phyloP scores from a whole-genome alignment of 169 alveolate species.

The Blepharisma undulans region DNA sequence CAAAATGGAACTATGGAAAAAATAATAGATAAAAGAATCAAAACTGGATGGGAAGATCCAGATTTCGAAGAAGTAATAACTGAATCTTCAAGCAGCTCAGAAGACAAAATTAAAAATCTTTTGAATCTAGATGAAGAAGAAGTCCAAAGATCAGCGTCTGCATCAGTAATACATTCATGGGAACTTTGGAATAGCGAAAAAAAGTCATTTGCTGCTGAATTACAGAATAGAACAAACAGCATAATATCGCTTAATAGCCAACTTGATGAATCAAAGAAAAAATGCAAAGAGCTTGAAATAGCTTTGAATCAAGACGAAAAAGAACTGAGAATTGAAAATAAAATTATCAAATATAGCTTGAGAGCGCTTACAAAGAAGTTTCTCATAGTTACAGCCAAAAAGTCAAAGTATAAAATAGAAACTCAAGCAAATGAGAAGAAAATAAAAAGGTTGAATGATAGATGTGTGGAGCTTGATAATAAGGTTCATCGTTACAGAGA shows the following conservation, averaged over 20 bases:
- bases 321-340: neutral
- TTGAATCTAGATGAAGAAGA: neutral
- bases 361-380: neutral
- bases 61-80: neutral
- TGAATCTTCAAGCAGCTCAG: neutral
- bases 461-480: neutral
- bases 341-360: neutral
- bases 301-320: neutral
- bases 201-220: neutral
- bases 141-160: neutral
- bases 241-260: neutral
- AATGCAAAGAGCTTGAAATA: neutral
- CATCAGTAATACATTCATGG: neutral
- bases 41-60: neutral
- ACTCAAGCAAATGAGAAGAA: neutral
- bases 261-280: neutral
- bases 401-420: neutral
- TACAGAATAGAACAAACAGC: neutral
- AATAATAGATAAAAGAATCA: neutral
- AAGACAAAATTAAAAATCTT: neutral
- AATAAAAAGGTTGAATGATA: neutral
- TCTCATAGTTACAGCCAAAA: neutral
- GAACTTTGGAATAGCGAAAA: neutral
- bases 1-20: neutral
- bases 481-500: neutral